Evolutionary conservation across 257 asterid genomes (phyloP), one percentile per base, ranked within the genome.

Genomic region (Jacaranda copaia): DNA sequence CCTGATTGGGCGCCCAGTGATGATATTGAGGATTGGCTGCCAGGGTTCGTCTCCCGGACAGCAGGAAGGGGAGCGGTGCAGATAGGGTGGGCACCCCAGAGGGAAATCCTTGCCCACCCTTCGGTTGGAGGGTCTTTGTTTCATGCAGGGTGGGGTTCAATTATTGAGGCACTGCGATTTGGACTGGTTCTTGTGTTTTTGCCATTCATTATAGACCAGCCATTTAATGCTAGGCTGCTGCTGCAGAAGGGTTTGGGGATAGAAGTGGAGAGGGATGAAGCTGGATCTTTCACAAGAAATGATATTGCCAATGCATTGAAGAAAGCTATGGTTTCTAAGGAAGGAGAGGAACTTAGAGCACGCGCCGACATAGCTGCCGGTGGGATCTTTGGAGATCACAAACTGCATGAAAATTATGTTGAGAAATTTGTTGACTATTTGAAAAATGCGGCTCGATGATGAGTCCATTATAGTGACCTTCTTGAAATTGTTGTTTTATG

Each of bases 31-130:
- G 40, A 19, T 32, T 11, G 81, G 42, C 75, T 84, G 0, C 32
- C 43, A 0, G 82, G 73, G 6, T 81, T 81, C 20, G 12, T 1
- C 15, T 0, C 19, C n/a, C 25, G 73, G 3, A 65, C 74, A 6
- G 48, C 14, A 0, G 52, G 14, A 46, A 78, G 48, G 46, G 88
- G 88, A 8, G 18, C 67, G 52, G 84, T 75, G 49, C 79, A 81
- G 1, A 4, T 81, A 0, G 88, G 88, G 2, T 84, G 88, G 88
- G 85, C 76, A 0, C 84, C 82, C 0, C 88, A 84, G 59, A 70
- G 70, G 85, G 88, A 84, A 55, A 75, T 84, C 35, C 59, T 84
- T 0, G 85, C 52, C 62, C 88, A 84, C 58, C 79, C 84, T 48
- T 71, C 85, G 0, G 14, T 81, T 32, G 85, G 82, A 10, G 82